These are phyloP conservation scores for Polychytrium aggregatum DNA, from an alignment of 192 early-diverging fungal species.

Conservation along the genomic window DNA sequence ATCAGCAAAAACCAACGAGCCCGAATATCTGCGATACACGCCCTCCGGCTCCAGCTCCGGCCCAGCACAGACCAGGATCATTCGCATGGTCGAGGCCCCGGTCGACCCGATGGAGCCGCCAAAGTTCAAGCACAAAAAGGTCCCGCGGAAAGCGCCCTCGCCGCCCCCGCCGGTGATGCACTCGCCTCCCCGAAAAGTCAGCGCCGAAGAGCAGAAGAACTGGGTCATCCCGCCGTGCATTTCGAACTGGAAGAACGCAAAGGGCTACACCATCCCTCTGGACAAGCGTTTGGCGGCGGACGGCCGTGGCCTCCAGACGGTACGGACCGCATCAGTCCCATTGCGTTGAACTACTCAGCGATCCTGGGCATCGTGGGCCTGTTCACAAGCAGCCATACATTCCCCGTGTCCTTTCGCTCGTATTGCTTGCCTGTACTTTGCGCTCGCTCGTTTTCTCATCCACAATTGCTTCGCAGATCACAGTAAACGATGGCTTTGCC, in stretches of 20 bases:
- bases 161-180: conserved; percentile 97
- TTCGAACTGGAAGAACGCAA: conserved; percentile 99
- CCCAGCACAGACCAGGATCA: conserved; percentile 77
- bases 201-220: conserved; percentile 89
- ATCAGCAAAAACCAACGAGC: conserved; percentile 43
- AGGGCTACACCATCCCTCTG: conserved; percentile 96
- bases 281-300: conserved; percentile 98
- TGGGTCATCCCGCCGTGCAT: conserved; percentile 99
- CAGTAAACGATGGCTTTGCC: conserved; percentile 94
- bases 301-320: conserved; percentile 87
- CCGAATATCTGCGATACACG: conserved; percentile 83
- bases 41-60: conserved; percentile 63
- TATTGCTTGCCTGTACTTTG: too few species aligned
- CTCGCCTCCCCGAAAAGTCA: conserved; percentile 92
- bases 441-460: too few species aligned
- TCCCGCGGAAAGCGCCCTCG: conserved; percentile 70
- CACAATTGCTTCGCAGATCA: conserved; percentile 26
- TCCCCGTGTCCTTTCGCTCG: too few species aligned
- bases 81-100: conserved; percentile 88
- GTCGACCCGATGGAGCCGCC: conserved; percentile 96
- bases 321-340: too few species aligned
- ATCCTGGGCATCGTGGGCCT: too few species aligned
- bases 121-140: conserved; percentile 82
- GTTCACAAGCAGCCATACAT: too few species aligned
- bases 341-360: too few species aligned